Percentiles rank a stretch among this genome's conserved stretches.
phyloP scores from a whole-genome alignment of 345 rosid genomes.

The Draba incana region DNA sequence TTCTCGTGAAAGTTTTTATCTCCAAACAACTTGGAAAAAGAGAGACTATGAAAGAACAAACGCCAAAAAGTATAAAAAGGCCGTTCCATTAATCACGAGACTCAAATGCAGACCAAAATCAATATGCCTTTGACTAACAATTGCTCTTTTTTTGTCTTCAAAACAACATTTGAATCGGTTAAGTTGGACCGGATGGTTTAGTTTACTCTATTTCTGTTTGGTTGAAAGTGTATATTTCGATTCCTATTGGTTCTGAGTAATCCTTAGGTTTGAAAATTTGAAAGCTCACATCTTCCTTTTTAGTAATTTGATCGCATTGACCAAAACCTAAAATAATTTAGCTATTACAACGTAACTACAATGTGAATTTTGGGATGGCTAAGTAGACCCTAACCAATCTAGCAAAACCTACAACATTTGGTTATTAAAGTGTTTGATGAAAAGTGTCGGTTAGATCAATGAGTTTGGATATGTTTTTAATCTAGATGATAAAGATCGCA shows the following conservation, averaged over 20 bases:
- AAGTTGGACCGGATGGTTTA: conserved; percentile 3
- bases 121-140: background rate
- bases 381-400: background rate
- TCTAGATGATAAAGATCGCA: no score
- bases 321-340: background rate
- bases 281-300: background rate
- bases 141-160: background rate
- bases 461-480: no score
- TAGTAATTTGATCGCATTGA: conserved; percentile 1
- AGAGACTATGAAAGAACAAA: conserved; percentile 14
- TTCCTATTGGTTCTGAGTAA: background rate
- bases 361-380: background rate
- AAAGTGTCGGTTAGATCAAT: background rate
- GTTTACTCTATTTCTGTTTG: background rate
- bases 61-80: background rate
- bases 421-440: background rate
- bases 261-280: background rate
- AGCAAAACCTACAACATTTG: background rate
- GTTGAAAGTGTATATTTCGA: background rate
- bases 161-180: background rate
- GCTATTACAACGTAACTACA: background rate
- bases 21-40: conserved; percentile 43
- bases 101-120: conserved; percentile 31
- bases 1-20: conserved; percentile 41
- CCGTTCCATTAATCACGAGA: conserved; percentile 37